These are phyloP conservation scores for Penicillium sp. DNA, from an alignment of 2,329 filamentous ascomycete genomes.

Conservation along the genomic window DNA sequence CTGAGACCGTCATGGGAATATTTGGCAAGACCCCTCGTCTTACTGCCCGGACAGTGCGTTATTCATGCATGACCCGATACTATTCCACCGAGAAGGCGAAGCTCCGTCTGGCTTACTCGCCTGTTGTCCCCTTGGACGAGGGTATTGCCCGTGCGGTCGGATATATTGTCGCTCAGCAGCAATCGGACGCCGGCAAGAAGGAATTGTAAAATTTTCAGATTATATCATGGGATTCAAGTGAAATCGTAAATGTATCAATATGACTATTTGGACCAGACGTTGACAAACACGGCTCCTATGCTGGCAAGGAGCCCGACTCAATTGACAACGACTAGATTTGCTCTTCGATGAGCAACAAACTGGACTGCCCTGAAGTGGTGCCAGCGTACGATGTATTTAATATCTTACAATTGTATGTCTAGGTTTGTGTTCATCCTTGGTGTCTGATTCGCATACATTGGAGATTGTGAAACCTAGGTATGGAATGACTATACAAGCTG, in stretches of 20 bases:
- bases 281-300: neutral
- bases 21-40: slow-evolving; percentile 47
- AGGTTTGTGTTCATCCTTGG: too few species aligned
- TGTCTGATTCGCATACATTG: too few species aligned
- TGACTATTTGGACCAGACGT: neutral
- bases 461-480: too few species aligned
- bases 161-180: slow-evolving; percentile 37
- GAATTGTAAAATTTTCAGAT: slow-evolving; percentile 29
- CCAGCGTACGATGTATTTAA: too few species aligned
- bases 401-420: too few species aligned
- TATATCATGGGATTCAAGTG: slow-evolving; percentile 9
- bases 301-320: too few species aligned
- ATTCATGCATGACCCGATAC: slow-evolving; percentile 49
- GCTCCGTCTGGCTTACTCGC: slow-evolving; percentile 43
- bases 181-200: slow-evolving; percentile 40
- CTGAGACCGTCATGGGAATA: slow-evolving; percentile 43
- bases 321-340: too few species aligned
- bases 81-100: slow-evolving; percentile 49
- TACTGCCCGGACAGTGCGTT: slow-evolving; percentile 44
- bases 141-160: slow-evolving; percentile 46
- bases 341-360: too few species aligned
- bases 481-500: too few species aligned
- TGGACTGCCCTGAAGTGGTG: too few species aligned
- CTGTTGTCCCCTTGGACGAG: slow-evolving; percentile 46
- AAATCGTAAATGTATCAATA: slow-evolving; percentile 23